These are phyloP conservation scores for Pseudogymnoascus sp. DNA, from an alignment of 2,329 filamentous ascomycete species.

Conservation along the genomic window DNA sequence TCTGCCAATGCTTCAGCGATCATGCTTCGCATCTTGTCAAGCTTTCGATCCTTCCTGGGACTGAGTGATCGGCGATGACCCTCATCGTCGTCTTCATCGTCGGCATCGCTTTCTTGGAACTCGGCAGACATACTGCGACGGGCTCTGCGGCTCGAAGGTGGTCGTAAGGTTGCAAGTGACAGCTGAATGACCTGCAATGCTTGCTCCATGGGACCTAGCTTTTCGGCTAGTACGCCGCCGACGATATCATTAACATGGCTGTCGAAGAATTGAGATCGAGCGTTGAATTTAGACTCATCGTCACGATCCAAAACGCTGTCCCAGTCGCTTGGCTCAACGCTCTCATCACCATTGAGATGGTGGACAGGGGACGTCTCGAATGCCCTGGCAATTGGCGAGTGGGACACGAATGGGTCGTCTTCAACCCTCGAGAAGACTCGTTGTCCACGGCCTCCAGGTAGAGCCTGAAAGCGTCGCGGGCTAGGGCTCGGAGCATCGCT, in stretches of 20 bases:
- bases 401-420: constrained; percentile 25
- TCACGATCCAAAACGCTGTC: constrained; percentile 74
- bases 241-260: constrained; percentile 82
- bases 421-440: constrained; percentile 42
- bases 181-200: constrained; percentile 69
- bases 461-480: constrained; percentile 45
- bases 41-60: constrained; percentile 65
- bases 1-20: constrained; percentile 64
- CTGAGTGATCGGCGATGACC: constrained; percentile 61
- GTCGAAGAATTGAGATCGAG: constrained; percentile 81
- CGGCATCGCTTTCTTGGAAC: constrained; percentile 74
- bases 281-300: constrained; percentile 74
- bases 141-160: constrained; percentile 47
- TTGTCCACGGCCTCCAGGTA: constrained; percentile 37
- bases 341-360: constrained; percentile 53
- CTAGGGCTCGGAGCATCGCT: constrained; percentile 69
- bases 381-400: constrained; percentile 33
- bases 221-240: constrained; percentile 63
- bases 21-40: constrained; percentile 71
- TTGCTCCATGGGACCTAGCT: constrained; percentile 72
- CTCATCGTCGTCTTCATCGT: constrained; percentile 75
- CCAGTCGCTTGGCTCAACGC: constrained; percentile 78
- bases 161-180: constrained; percentile 50
- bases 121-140: constrained; percentile 63
- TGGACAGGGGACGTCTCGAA: constrained; percentile 50